phyloP scores from a whole-genome alignment of 495 filamentous ascomycete species.

The Apodospora peruviana region DNA sequence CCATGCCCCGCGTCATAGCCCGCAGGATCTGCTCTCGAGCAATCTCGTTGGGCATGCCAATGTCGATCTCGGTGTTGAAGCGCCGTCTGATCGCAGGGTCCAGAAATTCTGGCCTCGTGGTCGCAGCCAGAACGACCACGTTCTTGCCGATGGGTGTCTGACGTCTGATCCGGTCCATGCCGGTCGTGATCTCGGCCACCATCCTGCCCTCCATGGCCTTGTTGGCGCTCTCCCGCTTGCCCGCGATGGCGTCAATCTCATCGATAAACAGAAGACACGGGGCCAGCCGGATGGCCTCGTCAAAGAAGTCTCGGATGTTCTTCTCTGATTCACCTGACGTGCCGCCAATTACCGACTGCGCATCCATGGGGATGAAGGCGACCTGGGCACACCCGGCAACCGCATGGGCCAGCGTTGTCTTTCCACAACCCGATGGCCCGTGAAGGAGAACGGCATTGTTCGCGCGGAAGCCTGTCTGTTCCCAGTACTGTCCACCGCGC shows the following conservation, averaged over 20 bases:
- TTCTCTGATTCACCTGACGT: conserved; percentile 98
- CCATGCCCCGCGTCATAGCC: conserved; percentile 66
- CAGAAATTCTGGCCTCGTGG: conserved; percentile 84
- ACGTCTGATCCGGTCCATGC: conserved; percentile 77
- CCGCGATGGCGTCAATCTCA: conserved; percentile 93
- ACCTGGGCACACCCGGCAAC: conserved; percentile 81
- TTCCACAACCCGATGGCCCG: conserved; percentile 91
- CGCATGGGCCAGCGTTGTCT: conserved; percentile 89
- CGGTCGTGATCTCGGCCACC: conserved; percentile 86
- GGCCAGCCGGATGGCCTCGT: conserved; percentile 80
- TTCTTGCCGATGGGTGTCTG: conserved; percentile 79
- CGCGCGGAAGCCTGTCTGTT: conserved; percentile 60
- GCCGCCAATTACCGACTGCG: conserved; percentile 82
- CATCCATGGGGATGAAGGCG: conserved; percentile 82
- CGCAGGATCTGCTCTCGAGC: conserved; percentile 80
- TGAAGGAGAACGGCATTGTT: conserved; percentile 87
- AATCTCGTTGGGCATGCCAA: conserved; percentile 85
- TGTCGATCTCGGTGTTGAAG: conserved; percentile 90
- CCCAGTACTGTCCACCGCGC: conserved; percentile 47
- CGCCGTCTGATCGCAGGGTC: conserved; percentile 82
- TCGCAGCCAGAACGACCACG: conserved; percentile 89
- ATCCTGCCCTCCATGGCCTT: conserved; percentile 96
- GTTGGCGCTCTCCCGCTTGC: conserved; percentile 90
- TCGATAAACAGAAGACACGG: conserved; percentile 94
- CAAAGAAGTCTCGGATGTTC: conserved; percentile 83